These are phyloP conservation scores for Lentinula lateritia DNA, from an alignment of 768 basidiomycete species.

Conservation along the genomic window DNA sequence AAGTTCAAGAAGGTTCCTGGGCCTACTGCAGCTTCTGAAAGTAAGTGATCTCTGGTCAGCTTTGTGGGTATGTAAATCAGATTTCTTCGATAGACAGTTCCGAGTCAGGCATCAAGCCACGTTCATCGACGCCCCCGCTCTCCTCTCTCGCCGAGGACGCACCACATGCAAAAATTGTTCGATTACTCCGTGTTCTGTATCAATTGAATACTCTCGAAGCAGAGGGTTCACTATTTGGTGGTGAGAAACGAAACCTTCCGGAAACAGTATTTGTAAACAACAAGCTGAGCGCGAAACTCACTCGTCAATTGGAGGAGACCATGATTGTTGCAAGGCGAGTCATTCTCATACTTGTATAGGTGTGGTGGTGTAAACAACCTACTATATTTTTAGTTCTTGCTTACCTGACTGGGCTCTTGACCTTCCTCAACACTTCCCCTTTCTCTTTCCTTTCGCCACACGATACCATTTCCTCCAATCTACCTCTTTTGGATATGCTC, in stretches of 20 bases:
- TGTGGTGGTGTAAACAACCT: not conserved
- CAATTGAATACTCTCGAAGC: conserved; percentile 72
- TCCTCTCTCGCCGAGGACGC: conserved; percentile 82
- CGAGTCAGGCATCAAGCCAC: conserved; percentile 42
- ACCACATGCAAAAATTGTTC: conserved; percentile 84
- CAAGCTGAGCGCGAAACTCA: conserved; percentile 96
- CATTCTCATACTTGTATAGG: not conserved
- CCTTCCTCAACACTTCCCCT: conserved; percentile 93
- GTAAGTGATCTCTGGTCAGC: conserved; percentile 29
- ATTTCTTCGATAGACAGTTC: conserved; percentile 24
- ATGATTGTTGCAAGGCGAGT: conserved; percentile 96
- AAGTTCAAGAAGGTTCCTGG: conserved; percentile 92
- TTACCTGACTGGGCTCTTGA: conserved; percentile 97
- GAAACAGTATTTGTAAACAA: conserved; percentile 94
- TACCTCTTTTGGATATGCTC: conserved; percentile 95
- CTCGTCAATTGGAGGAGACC: conserved; percentile 92
- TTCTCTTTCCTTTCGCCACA: conserved; percentile 98
- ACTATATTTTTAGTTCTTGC: conserved; percentile 62
- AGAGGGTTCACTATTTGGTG: conserved; percentile 48
- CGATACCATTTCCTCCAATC: conserved; percentile 97
- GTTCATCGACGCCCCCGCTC: conserved; percentile 61
- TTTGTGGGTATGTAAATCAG: not conserved
- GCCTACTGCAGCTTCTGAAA: conserved; percentile 59
- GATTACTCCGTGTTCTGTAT: conserved; percentile 82
- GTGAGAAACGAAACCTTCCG: conserved; percentile 54